A percentile compares a stretch with the other conserved stretches of the same genome.
Evolutionary conservation across 352 stramenopile species (phyloP).

Genomic region (Globisporangium cystogenes): DNA sequence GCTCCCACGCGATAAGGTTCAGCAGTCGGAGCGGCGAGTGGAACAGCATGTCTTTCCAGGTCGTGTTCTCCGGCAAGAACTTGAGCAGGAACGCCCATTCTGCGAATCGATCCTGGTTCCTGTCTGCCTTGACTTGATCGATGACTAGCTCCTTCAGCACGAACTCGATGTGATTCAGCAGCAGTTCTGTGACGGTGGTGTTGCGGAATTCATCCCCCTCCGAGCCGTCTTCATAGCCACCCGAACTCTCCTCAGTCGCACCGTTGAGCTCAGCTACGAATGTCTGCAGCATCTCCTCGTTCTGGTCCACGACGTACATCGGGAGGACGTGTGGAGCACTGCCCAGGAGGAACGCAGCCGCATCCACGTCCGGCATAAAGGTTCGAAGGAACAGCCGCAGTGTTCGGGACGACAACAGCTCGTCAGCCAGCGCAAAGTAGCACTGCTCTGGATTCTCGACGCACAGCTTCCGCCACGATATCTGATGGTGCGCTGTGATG

Average conservation of each 20-base stretch:
- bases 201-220: conserved; percentile 14
- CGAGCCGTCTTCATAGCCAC: conserved; percentile 15
- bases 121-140: conserved; percentile 42
- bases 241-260: conserved; percentile 12
- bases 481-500: conserved; percentile 29
- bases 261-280: conserved; percentile 36
- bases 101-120: conserved; percentile 41
- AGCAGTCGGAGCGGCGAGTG: conserved; percentile 46
- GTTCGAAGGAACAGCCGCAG: conserved; percentile 48
- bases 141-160: conserved; percentile 64
- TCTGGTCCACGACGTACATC: conserved; percentile 56
- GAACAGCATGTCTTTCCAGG: conserved; percentile 49
- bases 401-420: conserved; percentile 32
- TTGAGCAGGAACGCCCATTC: conserved; percentile 74
- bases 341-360: conserved; percentile 30
- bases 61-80: conserved; percentile 56
- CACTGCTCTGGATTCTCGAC: conserved; percentile 45
- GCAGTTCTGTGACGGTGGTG: conserved; percentile 32
- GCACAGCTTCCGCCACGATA: conserved; percentile 55
- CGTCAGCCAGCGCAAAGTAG: conserved; percentile 52
- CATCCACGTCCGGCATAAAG: conserved; percentile 45
- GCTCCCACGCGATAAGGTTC: conserved; percentile 62
- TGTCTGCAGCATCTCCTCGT: conserved; percentile 39
- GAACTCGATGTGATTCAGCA: conserved; percentile 43
- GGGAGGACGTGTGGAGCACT: conserved; percentile 55